Percentiles rank a stretch among this genome's conserved stretches.
Evolutionary conservation across 1,139 yeast species (phyloP).

Genomic region (Debaryomyces subglobosus): DNA sequence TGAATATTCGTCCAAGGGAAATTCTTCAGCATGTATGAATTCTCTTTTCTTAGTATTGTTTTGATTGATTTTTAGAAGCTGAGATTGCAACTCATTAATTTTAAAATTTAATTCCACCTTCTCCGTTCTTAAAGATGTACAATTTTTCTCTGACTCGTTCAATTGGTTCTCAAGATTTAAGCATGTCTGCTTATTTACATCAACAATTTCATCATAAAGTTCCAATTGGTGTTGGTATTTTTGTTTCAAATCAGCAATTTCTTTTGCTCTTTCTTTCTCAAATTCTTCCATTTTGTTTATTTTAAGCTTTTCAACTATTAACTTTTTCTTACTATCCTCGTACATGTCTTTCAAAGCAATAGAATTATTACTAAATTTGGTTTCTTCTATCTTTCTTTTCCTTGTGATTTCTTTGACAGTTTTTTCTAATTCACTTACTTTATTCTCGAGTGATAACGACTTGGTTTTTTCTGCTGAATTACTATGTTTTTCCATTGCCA

Average conservation of each 20-base stretch:
- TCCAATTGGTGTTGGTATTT: not conserved
- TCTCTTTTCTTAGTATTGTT: not conserved
- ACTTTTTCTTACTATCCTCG: not conserved
- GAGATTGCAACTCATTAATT: not conserved
- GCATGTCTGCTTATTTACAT: not conserved
- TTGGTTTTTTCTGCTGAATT: not conserved
- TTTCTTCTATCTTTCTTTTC: not conserved
- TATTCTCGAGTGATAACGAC: not conserved
- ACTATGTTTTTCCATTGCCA: not conserved
- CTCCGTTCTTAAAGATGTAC: not conserved
- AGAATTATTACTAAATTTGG: slow-evolving; percentile 1
- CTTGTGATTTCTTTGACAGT: not conserved
- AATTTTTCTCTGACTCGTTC: not conserved
- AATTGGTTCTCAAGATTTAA: not conserved
- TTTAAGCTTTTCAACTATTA: not conserved
- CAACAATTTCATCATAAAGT: not conserved
- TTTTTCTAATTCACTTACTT: not conserved
- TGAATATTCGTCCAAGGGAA: slow-evolving; percentile 6
- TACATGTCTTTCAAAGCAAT: slow-evolving; percentile 5
- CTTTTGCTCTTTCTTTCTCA: not conserved
- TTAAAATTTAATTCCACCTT: not conserved
- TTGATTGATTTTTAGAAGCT: not conserved
- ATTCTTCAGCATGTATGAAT: not conserved
- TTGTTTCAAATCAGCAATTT: not conserved
- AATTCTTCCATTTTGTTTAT: not conserved